These are phyloP conservation scores for Spathaspora passalidarum DNA, from an alignment of 805 yeast genomes.

Conservation along the genomic window DNA sequence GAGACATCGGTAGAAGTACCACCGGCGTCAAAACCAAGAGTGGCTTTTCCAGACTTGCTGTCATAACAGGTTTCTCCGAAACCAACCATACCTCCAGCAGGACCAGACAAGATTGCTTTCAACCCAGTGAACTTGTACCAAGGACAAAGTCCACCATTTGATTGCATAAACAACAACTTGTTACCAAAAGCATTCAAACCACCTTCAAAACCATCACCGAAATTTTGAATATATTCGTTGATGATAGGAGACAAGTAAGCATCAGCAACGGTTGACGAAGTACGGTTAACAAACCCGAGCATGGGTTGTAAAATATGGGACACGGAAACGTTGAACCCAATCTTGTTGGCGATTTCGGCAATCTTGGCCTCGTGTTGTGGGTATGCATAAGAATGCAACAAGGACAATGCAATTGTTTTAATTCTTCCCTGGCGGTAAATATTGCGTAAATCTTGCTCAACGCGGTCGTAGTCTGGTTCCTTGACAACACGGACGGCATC, in stretches of 20 bases:
- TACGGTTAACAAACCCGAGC: constrained; percentile 41
- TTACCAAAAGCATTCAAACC: constrained; percentile 44
- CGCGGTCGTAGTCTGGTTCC: constrained; percentile 24
- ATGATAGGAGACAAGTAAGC: constrained; percentile 43
- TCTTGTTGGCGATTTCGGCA: constrained; percentile 30
- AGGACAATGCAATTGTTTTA: constrained; percentile 33
- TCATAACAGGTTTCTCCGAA: constrained; percentile 79
- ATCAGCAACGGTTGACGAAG: constrained; percentile 43
- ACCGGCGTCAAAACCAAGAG: constrained; percentile 43
- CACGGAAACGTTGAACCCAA: constrained; percentile 40
- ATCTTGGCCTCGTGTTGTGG: constrained; percentile 36
- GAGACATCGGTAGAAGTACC: constrained; percentile 48
- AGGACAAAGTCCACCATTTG: constrained; percentile 92
- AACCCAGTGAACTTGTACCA: constrained; percentile 83
- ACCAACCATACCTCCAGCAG: constrained; percentile 98
- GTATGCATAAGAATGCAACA: constrained; percentile 39
- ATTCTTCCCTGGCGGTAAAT: constrained; percentile 22
- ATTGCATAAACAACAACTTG: constrained; percentile 84
- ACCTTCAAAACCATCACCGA: constrained; percentile 40
- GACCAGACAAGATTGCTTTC: constrained; percentile 87
- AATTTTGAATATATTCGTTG: constrained; percentile 29
- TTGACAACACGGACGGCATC: constrained; percentile 31
- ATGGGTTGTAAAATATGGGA: constrained; percentile 41
- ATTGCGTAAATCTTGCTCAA: constrained; percentile 21
- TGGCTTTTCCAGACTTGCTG: constrained; percentile 19